Evolutionary conservation across 306 rosid species (phyloP), one percentile per base, ranked within the genome.

Genomic region (Mimosa pudica): DNA sequence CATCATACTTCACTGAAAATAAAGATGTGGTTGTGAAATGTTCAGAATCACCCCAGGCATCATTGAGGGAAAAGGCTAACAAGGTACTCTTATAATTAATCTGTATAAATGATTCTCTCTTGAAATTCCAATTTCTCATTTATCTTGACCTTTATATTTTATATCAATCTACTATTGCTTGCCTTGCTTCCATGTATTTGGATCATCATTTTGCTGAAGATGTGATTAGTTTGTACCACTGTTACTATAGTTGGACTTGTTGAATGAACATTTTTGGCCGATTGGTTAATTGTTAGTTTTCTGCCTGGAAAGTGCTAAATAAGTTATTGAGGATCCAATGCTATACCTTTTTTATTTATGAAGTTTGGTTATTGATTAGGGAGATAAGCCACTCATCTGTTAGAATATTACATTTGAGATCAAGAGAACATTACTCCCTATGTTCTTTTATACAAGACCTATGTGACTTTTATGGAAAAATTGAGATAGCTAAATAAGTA

Each of bases 1-100:
- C 85, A 83, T 85, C 94, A 54, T 93, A 96, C 85, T 96, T 91
- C 71, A 67, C 86, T 67, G 94, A 93, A 81, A 91, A 91, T 77
- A 89, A 60, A 77, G 97, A 96, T 38, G 87, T 65, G 18, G 92
- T 96, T 66, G 80, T 87, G 77, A 90, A 81, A 82, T 96, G 99
- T 82, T 91, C 97, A 0, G 99, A 91, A 79, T 96, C 98, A 80
- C 99, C 99, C 33, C 99, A 96, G 81, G 90, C 94, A 66, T 93
- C 99, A 73, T 84, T 96, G 76, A 86, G 98, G 85, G 99, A 96
- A 83, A 96, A 89, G 90, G 92, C 98, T 69, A 77, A 81, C 81
- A 96, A 93, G 99, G 99, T 96, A 85, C 57, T 57, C 46, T 17
- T 64, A n/a, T 67, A 61, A 70, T 18, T 61, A 35, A 57, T 68